Percentiles rank a stretch among this genome's conserved stretches.
Evolutionary conservation across 352 stramenopile species (phyloP).

Genomic region (Phytophthora capsici): DNA sequence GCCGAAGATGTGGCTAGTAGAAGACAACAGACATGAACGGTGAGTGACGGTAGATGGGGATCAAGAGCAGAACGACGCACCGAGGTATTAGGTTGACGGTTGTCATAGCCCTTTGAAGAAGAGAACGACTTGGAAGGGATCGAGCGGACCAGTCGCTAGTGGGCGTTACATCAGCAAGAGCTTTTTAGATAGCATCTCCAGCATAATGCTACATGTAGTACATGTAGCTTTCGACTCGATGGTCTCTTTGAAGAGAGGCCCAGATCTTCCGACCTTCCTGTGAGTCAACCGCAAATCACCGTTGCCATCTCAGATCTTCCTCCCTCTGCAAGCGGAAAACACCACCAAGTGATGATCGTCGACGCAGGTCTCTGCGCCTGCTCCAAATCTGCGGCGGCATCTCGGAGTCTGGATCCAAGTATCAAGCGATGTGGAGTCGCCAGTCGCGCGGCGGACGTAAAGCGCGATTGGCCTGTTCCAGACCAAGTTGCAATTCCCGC

Average conservation of each 20-base stretch:
- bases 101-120: conserved; percentile 28
- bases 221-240: too few species aligned
- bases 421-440: conserved; percentile 44
- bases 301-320: conserved; percentile 6
- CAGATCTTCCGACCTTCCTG: conserved; percentile 1
- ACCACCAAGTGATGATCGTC: conserved; percentile 36
- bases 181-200: conserved; percentile 1
- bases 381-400: conserved; percentile 24
- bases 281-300: conserved; percentile 27
- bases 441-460: conserved; percentile 20
- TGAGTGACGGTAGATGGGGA: conserved; percentile 5
- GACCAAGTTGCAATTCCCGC: not conserved
- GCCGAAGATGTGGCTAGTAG: conserved; percentile 89
- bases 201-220: too few species aligned
- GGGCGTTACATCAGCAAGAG: not conserved
- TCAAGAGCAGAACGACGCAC: conserved; percentile 13
- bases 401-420: conserved; percentile 34
- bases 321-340: conserved; percentile 19
- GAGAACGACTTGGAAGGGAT: conserved; percentile 2
- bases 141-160: not conserved
- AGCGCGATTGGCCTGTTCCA: conserved; percentile 27
- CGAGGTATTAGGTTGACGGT: conserved; percentile 52
- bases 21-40: not conserved
- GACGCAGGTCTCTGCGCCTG: conserved; percentile 17
- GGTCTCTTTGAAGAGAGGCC: too few species aligned